Evolutionary conservation across 768 basidiomycete genomes (phyloP), one percentile per base, ranked within the genome.

Genomic region (Boletus huronensis): DNA sequence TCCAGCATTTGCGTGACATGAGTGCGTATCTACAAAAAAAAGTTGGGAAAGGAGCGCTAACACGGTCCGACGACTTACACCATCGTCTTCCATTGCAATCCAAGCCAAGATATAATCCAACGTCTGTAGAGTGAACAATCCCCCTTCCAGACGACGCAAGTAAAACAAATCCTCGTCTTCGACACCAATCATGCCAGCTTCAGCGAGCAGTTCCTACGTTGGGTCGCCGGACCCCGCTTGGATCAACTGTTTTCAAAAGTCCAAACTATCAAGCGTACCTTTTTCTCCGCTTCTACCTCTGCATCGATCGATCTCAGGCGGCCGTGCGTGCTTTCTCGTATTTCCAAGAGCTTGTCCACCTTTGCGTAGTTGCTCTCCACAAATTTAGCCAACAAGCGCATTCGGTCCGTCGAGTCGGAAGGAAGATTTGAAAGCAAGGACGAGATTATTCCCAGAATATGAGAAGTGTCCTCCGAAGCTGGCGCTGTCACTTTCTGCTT

Each of bases 71-170:
- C 19, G 17, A 56, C 90, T 52, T 74, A 97, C 97, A 35, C 96
- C 97, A 63, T 98, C 96, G 62, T 98, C 96, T 72, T 99, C 97
- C 94, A 98, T 95, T 52, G 84, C 81, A 26, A 98, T 72, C 97
- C 97, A 99, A 6, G 90, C 93, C 36, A 98, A 72, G 55, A 98
- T 89, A 62, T 95, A 98, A 70, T 98, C 96, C 38, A 93, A 82
- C 17, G 87, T 93, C 64, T 98, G 96, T 8, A 98, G 71, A 2
- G 87, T 88, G 66, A 90, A 93, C 41, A 97, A 72, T 0, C 97
- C 97, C 2, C 85, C 84, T 53, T 97, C 93, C 34, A 98, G 72
- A 51, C 88, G 81, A 31, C 86, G 83, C n/a, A 97, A 74, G 74
- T 98, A 98, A 78, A 85, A 89, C 17, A 79, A 59, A 29, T 91